A percentile compares a stretch with the other conserved stretches of the same genome.
Evolutionary conservation across 257 asterid genomes (phyloP).

Genomic region (Nicotiana otophora): DNA sequence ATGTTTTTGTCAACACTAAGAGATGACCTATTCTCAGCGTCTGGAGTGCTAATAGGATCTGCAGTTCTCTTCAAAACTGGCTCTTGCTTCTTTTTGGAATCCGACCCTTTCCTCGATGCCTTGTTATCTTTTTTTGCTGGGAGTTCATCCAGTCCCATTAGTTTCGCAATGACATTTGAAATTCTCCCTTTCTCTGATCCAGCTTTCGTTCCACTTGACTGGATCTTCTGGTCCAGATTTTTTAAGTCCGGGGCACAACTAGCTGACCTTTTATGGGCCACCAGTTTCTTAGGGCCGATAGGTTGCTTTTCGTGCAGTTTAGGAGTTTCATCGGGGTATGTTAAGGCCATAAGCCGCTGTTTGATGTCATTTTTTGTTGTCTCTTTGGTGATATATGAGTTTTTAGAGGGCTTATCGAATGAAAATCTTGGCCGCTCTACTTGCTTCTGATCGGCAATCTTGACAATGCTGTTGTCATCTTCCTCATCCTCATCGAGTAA

Average conservation of each 20-base stretch:
- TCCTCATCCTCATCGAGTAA: constrained; percentile 68
- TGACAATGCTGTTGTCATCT: constrained; percentile 30
- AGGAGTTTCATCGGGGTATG: constrained; percentile 32
- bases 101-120: constrained; percentile 23
- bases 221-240: constrained; percentile 21
- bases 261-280: constrained; percentile 42
- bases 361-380: constrained; percentile 20
- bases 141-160: constrained; percentile 89
- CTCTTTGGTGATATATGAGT: constrained; percentile 24
- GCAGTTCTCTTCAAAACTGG: constrained; percentile 18
- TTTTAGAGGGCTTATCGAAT: constrained; percentile 55
- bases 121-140: constrained; percentile 32
- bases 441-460: constrained; percentile 42
- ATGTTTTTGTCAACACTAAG: constrained; percentile 2
- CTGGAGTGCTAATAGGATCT: constrained; percentile 6
- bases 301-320: constrained; percentile 24
- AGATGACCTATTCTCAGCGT: constrained; percentile 12
- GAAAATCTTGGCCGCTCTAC: constrained; percentile 72
- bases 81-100: constrained; percentile 23
- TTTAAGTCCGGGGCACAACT: constrained; percentile 45
- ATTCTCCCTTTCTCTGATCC: constrained; percentile 56
- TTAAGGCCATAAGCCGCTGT: constrained; percentile 37
- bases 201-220: constrained; percentile 25
- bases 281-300: constrained; percentile 20
- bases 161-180: constrained; percentile 83